Evolutionary conservation across 495 filamentous ascomycete species (phyloP).

Genomic region (Pyronema omphalodes): DNA sequence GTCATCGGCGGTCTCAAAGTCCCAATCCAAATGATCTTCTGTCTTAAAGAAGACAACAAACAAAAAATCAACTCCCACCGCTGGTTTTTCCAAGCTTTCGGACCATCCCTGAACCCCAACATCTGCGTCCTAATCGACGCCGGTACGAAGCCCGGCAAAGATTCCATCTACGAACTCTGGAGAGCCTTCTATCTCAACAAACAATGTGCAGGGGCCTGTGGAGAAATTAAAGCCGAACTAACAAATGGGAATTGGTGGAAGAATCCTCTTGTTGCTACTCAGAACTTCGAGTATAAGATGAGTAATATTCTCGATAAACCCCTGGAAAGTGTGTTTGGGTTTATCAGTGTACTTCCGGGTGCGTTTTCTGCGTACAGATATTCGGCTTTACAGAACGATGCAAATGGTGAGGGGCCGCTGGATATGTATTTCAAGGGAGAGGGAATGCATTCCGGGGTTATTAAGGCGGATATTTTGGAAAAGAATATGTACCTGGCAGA

Average conservation of each 20-base stretch:
- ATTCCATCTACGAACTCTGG: conserved; percentile 84
- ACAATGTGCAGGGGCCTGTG: conserved; percentile 91
- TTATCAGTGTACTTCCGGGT: conserved; percentile 91
- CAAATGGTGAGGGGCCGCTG: conserved; percentile 34
- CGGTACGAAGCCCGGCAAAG: conserved; percentile 85
- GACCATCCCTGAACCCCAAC: conserved; percentile 91
- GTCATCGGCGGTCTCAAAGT: conserved; percentile 34
- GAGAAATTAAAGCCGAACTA: conserved; percentile 98
- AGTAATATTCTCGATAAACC: conserved; percentile 92
- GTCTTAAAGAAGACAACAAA: conserved; percentile 93
- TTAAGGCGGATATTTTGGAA: conserved; percentile 99
- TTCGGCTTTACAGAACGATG: conserved; percentile 87
- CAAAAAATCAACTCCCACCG: conserved; percentile 99
- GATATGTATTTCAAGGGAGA: conserved; percentile 99
- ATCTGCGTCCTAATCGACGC: conserved; percentile 92
- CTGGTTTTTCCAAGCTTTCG: conserved; percentile 98
- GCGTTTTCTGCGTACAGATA: conserved; percentile 97
- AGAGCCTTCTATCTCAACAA: conserved; percentile 98
- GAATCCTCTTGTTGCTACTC: conserved; percentile 85
- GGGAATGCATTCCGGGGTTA: conserved; percentile 91
- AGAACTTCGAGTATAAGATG: conserved; percentile 99
- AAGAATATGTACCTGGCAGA: conserved; percentile 99
- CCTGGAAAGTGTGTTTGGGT: conserved; percentile 88
- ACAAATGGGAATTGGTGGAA: conserved; percentile 78
- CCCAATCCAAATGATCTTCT: conserved; percentile 97